Base-by-base conservation (phyloP, 2,329 filamentous ascomycete genomes). In the Penicillium brevicompactum region DNA sequence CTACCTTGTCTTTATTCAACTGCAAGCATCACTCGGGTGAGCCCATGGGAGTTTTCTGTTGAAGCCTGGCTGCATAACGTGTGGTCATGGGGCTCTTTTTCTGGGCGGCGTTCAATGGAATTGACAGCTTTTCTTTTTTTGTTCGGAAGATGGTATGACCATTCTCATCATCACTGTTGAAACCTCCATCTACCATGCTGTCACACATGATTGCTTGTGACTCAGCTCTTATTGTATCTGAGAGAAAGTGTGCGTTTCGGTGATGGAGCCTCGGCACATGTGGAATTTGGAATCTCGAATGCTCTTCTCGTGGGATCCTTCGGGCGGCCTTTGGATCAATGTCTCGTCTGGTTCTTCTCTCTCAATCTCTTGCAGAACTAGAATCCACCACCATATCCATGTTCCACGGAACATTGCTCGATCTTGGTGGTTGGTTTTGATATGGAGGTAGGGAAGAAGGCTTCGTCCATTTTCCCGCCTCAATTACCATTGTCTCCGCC, bases 51-150 rank as follows among this genome's bases (percentile, higher is more conserved):
- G 66, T 68, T 67, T 60, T 63, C 61, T 64, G 65, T 63, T 71
- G 66, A 65, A 66, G 64, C 63, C 66, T 67, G 65, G 61, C 66
- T 67, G 63, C 67, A 68, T 69, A 56, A 66, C 63, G 57, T 61
- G 65, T 66, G 70, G 62, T 63, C 62, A 59, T 60, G 64, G 64
- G 67, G 60, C 67, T 68, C 58, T 46, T 53, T 63, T 65, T 64
- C 64, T 69, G 67, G 70, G 67, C 60, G 71, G 72, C 71, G 72
- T 74, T 73, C 57, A 62, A 66, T 64, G 71, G 70, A 70, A 72
- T 61, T 71, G 66, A 72, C 66, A 66, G 65, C 65, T 71, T 66
- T 63, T 54, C 46, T 68, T 51, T 59, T 42, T 24, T 63, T 58
- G 60, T 60, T 61, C 57, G 62, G 65, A 71, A 68, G 65, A 70